Percentiles rank a stretch among this genome's conserved stretches.
phyloP scores from a whole-genome alignment of 768 basidiomycete genomes.

The Vishniacozyma victoriae region DNA sequence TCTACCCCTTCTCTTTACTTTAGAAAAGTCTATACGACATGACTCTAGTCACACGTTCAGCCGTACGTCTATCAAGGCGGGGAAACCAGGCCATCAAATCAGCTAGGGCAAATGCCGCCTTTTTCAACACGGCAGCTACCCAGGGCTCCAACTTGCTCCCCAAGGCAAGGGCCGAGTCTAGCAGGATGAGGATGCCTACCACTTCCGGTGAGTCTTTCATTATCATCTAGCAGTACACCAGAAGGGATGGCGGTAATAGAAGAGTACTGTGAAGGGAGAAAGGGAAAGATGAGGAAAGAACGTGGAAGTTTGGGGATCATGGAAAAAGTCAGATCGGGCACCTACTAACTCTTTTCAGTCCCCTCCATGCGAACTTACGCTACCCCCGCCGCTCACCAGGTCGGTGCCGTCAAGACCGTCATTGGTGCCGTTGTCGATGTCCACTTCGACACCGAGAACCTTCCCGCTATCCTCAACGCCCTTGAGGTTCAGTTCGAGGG shows the following conservation, averaged over 20 bases:
- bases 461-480: slow-evolving; percentile 97
- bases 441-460: slow-evolving; percentile 88
- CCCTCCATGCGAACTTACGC: slow-evolving; percentile 68
- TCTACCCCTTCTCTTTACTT: slow-evolving; percentile 4
- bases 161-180: slow-evolving; percentile 23
- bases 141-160: slow-evolving; percentile 34
- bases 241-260: too few species aligned
- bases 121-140: slow-evolving; percentile 43
- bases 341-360: slow-evolving; percentile 12
- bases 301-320: neutral
- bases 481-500: slow-evolving; percentile 74
- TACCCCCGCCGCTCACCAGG: slow-evolving; percentile 69
- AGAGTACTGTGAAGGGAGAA: neutral
- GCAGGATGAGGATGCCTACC: slow-evolving; percentile 17
- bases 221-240: neutral
- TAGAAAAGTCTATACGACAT: slow-evolving; percentile 17
- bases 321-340: neutral
- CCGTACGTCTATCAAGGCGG: slow-evolving; percentile 44
- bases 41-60: slow-evolving; percentile 46
- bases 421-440: slow-evolving; percentile 99
- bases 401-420: slow-evolving; percentile 90
- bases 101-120: slow-evolving; percentile 42
- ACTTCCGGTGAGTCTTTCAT: slow-evolving; percentile 22
- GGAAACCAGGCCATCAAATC: slow-evolving; percentile 36
- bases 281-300: neutral